These are phyloP conservation scores for Pholiota molesta DNA, from an alignment of 768 basidiomycete species.

Conservation along the genomic window DNA sequence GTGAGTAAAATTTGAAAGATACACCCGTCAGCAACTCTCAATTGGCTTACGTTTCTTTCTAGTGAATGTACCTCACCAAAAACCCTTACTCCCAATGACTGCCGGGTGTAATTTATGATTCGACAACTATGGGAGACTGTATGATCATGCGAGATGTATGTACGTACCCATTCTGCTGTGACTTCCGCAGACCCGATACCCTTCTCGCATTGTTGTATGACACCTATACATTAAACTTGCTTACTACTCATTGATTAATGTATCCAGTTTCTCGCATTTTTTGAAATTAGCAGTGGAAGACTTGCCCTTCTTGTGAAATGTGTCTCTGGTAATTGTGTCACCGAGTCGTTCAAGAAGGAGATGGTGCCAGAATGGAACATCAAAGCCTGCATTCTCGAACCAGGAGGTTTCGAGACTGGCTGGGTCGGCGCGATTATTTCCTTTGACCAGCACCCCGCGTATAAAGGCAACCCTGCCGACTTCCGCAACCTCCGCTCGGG, in stretches of 20 bases:
- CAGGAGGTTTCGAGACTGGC: conserved; percentile 19
- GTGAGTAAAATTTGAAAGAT: conserved; percentile 7
- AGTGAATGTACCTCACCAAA: not conserved
- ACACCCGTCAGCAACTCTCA: not conserved
- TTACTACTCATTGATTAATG: not conserved
- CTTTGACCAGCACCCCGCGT: conserved; percentile 15
- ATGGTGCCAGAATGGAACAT: conserved; percentile 21
- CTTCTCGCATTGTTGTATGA: not conserved
- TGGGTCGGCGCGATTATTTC: conserved; percentile 4
- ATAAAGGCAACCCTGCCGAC: conserved; percentile 6
- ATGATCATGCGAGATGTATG: not conserved
- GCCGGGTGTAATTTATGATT: not conserved
- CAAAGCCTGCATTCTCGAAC: conserved; percentile 16
- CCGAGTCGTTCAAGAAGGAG: conserved; percentile 20
- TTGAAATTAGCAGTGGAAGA: not conserved
- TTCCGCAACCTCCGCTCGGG: conserved; percentile 12
- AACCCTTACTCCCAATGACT: not conserved
- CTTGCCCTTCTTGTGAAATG: not conserved
- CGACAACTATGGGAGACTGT: not conserved
- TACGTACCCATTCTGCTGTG: not conserved
- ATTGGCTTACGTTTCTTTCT: not conserved
- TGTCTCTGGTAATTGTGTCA: not conserved
- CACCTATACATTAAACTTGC: not conserved
- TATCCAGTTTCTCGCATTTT: conserved; percentile 1
- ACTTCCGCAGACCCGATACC: not conserved